phyloP scores from a whole-genome alignment of 2,329 filamentous ascomycete species.

The Penicillium sp. region DNA sequence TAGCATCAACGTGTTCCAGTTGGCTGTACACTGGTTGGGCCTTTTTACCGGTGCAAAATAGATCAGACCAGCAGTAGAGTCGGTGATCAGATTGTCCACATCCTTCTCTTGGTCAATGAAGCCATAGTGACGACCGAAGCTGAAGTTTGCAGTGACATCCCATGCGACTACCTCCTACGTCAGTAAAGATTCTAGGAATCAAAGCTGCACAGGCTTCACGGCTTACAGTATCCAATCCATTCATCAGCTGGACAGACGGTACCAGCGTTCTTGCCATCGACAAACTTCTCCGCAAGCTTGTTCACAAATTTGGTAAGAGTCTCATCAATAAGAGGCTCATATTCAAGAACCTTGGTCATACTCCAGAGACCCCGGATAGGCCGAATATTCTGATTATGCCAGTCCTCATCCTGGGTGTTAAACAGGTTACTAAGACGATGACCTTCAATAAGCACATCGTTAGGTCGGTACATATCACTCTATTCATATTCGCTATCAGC shows the following conservation, averaged over 20 bases:
- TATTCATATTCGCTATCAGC: conserved; percentile 15
- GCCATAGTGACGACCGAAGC: conserved; percentile 30
- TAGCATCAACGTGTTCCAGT: neutral
- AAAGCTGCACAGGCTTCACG: neutral
- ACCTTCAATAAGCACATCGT: conserved; percentile 32
- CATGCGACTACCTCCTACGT: conserved; percentile 21
- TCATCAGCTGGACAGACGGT: conserved; percentile 26
- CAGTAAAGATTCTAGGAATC: neutral
- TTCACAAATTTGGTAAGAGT: conserved; percentile 31
- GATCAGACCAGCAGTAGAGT: conserved; percentile 27
- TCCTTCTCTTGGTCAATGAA: conserved; percentile 36
- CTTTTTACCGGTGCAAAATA: conserved; percentile 31
- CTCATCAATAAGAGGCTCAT: conserved; percentile 34
- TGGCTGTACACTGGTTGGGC: no score
- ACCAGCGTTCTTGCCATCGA: conserved; percentile 21
- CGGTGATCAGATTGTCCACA: conserved; percentile 30
- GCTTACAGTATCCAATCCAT: conserved; percentile 30
- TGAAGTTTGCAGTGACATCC: conserved; percentile 31
- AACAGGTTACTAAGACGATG: conserved; percentile 34
- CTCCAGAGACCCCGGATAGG: conserved; percentile 30
- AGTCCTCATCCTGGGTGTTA: conserved; percentile 32
- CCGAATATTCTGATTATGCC: conserved; percentile 32
- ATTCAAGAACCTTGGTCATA: conserved; percentile 35
- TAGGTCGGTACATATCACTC: conserved; percentile 36
- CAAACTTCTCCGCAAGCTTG: conserved; percentile 29